These are phyloP conservation scores for Ophiostoma perfectum DNA, from an alignment of 2,329 filamentous ascomycete species.

Conservation along the genomic window DNA sequence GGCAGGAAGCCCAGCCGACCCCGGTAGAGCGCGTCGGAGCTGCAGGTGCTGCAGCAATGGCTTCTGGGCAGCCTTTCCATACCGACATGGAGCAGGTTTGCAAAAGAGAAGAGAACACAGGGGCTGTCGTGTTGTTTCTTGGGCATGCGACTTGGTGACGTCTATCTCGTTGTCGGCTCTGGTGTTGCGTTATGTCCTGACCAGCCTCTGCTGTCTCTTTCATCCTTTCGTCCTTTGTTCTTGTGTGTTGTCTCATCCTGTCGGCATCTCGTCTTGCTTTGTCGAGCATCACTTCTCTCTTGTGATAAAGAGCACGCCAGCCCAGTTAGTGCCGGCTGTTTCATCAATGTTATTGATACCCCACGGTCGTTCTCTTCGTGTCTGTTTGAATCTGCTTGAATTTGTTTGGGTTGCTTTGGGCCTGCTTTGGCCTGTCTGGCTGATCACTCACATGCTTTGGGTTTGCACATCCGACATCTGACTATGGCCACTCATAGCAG, in stretches of 20 bases:
- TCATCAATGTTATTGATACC: neutral
- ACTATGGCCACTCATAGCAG: too few relatives aligned
- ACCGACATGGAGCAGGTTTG: neutral
- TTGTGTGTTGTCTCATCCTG: neutral
- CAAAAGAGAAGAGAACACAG: neutral
- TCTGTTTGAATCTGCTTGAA: too few relatives aligned
- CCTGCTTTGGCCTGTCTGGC: neutral
- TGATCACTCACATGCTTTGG: too few relatives aligned
- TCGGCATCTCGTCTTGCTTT: neutral
- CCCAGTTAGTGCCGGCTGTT: neutral
- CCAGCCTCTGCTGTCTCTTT: neutral
- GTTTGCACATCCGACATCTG: too few relatives aligned
- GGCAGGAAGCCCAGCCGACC: slow-evolving; percentile 46
- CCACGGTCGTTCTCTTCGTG: neutral
- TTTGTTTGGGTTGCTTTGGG: neutral
- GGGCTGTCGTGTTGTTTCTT: neutral
- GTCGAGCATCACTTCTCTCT: neutral
- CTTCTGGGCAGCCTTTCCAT: neutral
- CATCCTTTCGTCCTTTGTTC: neutral
- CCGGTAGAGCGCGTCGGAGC: neutral
- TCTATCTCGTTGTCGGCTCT: neutral
- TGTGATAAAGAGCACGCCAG: neutral
- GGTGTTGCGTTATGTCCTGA: neutral
- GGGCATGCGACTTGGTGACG: neutral
- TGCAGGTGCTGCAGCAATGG: neutral